A percentile compares a stretch with the other conserved stretches of the same genome.
Conservation (phyloP, 2,329 filamentous ascomycete species). For the Fusarium nanum region DNA sequence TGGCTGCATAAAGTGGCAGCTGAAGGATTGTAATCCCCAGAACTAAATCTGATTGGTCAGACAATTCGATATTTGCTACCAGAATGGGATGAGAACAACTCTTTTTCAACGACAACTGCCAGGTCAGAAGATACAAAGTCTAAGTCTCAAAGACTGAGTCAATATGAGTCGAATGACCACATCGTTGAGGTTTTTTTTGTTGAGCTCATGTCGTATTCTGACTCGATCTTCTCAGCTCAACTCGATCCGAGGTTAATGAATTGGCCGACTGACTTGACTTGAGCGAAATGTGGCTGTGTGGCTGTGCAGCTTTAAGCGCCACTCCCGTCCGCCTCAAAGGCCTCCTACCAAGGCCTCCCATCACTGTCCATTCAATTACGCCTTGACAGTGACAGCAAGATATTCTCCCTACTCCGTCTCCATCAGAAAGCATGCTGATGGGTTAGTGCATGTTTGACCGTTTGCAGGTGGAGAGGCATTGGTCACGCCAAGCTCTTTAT, state of each 20-base stretch:
- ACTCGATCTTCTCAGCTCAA: background rate
- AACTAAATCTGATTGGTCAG: conserved; percentile 25
- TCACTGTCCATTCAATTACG: background rate
- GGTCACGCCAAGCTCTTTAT: conserved; percentile 25
- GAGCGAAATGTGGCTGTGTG: background rate
- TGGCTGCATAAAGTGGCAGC: conserved; percentile 30
- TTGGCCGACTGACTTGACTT: background rate
- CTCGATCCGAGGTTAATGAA: background rate
- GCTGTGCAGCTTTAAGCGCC: background rate
- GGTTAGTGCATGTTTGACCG: background rate
- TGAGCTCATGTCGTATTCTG: background rate
- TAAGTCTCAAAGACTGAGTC: background rate
- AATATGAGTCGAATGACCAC: background rate
- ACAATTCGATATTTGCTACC: conserved; percentile 20
- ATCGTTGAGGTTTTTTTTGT: background rate
- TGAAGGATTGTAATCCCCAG: conserved; percentile 3
- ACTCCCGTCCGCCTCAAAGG: background rate
- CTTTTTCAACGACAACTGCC: conserved; percentile 33
- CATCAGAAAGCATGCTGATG: background rate
- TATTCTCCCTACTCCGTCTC: background rate
- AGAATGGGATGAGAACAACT: conserved; percentile 20
- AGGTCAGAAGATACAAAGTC: background rate
- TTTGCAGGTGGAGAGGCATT: conserved; percentile 9
- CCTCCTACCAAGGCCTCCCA: conserved; percentile 20
- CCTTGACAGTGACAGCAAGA: background rate